Base-by-base conservation (phyloP, 768 basidiomycete genomes). In the Pholiota molesta region DNA sequence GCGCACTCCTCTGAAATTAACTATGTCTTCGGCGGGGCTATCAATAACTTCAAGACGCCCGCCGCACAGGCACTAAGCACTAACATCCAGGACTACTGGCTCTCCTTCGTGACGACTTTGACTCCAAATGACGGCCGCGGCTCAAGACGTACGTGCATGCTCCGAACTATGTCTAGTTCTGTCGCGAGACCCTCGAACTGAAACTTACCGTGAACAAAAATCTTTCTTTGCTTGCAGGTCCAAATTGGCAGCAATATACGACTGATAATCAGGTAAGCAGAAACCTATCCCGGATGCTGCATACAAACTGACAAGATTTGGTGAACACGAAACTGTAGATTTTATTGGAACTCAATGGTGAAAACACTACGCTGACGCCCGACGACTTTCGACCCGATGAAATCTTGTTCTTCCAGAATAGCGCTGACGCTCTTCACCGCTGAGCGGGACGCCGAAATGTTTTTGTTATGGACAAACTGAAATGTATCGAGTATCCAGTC, bases 31-130 rank as follows among this genome's bases (percentile, higher is more conserved):
- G 42, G 35, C 21, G 52, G 31, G 19, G 59, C 55, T 2, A 37
- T 45, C 14, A 58, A 62, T 7, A 7, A 1, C 31, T 31, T 31
- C 35, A 37, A 13, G 19, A 55, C 62, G 1, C 52, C 62, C 1
- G 51, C 55, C 19, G 59, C 62, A 11, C 19, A 44, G 14, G n/a
- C 40, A 14, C 44, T 63, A 26, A 63, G 65, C 37, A 54, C 5
- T 5, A 57, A 42, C n/a, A 66, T 66, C 59, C 51, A 51, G 23
- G 62, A 66, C 37, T 61, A 66, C 53, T 66, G 65, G 65, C 44
- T 63, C n/a, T 66, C 62, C 10, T 63, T 66, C 42, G 65, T 56
- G 10, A 63, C 65, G 5, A 59, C 56, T 19, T 42, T 63, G 21
- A 33, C 57, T 37, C 65, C 65, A 8, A 65, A 65, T 21, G 64